Percentiles rank a stretch among this genome's conserved stretches.
Evolutionary conservation across 1,139 yeast genomes (phyloP).

Genomic region (Diutina pseudorugosa): DNA sequence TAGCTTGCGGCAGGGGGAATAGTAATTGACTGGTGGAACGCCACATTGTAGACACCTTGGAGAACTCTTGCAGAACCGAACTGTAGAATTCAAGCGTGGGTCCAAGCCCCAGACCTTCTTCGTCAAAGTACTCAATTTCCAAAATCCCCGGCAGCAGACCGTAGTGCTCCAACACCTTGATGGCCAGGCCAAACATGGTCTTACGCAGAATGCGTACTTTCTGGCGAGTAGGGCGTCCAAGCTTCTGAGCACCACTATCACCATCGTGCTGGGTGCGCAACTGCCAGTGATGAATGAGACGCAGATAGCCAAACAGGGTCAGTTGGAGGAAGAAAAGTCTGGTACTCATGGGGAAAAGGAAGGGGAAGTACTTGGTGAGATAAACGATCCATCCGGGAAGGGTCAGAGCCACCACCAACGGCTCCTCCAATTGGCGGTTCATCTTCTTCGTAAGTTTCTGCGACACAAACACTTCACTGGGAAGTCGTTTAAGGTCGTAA

Average conservation of each 20-base stretch:
- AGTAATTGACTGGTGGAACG: slow-evolving; percentile 33
- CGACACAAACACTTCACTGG: slow-evolving; percentile 41
- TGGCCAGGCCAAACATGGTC: slow-evolving; percentile 63
- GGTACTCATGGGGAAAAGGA: slow-evolving; percentile 75
- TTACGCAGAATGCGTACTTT: slow-evolving; percentile 71
- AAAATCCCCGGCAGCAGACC: slow-evolving; percentile 72
- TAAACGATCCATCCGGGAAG: slow-evolving; percentile 79
- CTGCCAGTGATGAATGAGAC: slow-evolving; percentile 67
- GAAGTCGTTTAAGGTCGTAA: slow-evolving; percentile 20
- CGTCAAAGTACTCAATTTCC: slow-evolving; percentile 83
- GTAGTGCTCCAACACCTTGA: slow-evolving; percentile 65
- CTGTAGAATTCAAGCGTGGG: slow-evolving; percentile 93
- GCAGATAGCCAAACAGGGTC: slow-evolving; percentile 84
- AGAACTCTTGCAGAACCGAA: slow-evolving; percentile 63
- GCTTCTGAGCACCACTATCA: slow-evolving; percentile 7
- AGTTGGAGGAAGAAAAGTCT: slow-evolving; percentile 71
- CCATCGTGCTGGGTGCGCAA: slow-evolving; percentile 7
- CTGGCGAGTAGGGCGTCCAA: slow-evolving; percentile 68
- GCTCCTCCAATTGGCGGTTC: slow-evolving; percentile 82
- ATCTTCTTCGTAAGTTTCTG: slow-evolving; percentile 81
- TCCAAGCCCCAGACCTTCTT: slow-evolving; percentile 94
- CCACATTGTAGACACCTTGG: slow-evolving; percentile 22
- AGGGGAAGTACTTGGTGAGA: slow-evolving; percentile 63
- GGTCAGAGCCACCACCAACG: slow-evolving; percentile 74
- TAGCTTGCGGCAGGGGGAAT: slow-evolving; percentile 52